Base-by-base conservation (phyloP, 805 yeast species). In the Spathaspora girioi region DNA sequence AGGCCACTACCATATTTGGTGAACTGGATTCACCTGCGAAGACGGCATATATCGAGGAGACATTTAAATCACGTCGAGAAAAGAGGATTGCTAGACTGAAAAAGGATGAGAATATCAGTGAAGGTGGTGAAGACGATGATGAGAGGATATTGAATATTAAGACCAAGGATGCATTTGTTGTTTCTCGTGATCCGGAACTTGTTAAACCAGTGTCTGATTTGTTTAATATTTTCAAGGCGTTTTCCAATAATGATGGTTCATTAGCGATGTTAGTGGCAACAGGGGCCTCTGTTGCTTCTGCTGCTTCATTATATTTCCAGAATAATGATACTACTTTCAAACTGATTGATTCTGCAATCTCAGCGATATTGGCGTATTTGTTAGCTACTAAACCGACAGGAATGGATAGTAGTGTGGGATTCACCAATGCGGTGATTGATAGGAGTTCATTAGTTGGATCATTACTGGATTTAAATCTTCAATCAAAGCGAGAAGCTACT, bases 1-100 rank as follows among this genome's bases (percentile, higher is more conserved):
- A 94, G 41, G 97, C 97, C 0, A 73, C 70, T 38, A 69, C 68
- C 17, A 68, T 86, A 57, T 91, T 82, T 69, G 94, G 96, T 1
- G 78, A 74, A 9, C 74, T 68, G 0, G 83, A 81, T 6, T 68
- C 85, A 10, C 75, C 70, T 9, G 82, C 78, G 44, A 76, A 74
- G 49, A 64, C 67, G 42, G 71, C 77, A 41, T 93, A 97, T 97
- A 77, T 89, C 35, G 86, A 83, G 38, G 72, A 74, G 2, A 96
- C 90, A 64, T 89, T 87, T 62, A 79, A 75, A 46, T 79, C 76
- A 55, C 75, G 96, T 26, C 81, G 82, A 57, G 79, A 78, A 51
- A 83, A 81, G 60, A 70, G 96, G 49, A 56, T 83, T 40, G 71
- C 75, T 48, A 77, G 80, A 61, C 76, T 70, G 51, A 68, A 68